A percentile compares a stretch with the other conserved stretches of the same genome.
These are phyloP conservation scores for Rutstroemia sydowiana DNA, from an alignment of 2,329 filamentous ascomycete species.

Conservation along the genomic window DNA sequence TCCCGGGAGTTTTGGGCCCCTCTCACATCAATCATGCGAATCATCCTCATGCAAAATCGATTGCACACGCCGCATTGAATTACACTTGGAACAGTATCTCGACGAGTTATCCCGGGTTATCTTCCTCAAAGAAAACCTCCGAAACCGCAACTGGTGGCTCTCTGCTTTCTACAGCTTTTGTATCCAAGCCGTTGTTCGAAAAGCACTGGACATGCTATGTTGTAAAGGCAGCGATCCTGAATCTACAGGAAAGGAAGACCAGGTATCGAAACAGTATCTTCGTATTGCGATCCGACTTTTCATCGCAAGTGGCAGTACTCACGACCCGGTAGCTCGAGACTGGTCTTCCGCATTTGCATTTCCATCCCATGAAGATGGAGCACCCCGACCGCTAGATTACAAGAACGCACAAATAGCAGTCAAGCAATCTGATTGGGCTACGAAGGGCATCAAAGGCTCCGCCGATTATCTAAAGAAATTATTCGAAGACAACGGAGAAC, in stretches of 20 bases:
- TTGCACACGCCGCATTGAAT: constrained; percentile 3
- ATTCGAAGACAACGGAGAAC: constrained; percentile 5
- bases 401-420: not conserved
- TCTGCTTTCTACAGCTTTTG: constrained; percentile 18
- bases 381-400: constrained; percentile 2
- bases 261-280: constrained; percentile 6
- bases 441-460: not conserved
- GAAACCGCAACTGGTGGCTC: constrained; percentile 13
- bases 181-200: constrained; percentile 14
- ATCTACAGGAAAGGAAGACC: not conserved
- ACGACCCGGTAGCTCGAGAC: constrained; percentile 7
- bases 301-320: constrained; percentile 12
- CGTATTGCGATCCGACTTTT: constrained; percentile 9
- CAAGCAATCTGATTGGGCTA: not conserved
- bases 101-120: constrained; percentile 15
- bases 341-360: not conserved
- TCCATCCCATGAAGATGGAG: not conserved
- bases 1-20: not conserved
- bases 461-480: not conserved
- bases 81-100: constrained; percentile 10
- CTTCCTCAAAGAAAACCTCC: constrained; percentile 16
- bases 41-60: constrained; percentile 13
- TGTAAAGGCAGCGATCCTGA: not conserved
- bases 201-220: not conserved
- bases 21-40: not conserved